Conservation (phyloP, 257 asterid genomes). For the Solanum corneliomulleri region DNA sequence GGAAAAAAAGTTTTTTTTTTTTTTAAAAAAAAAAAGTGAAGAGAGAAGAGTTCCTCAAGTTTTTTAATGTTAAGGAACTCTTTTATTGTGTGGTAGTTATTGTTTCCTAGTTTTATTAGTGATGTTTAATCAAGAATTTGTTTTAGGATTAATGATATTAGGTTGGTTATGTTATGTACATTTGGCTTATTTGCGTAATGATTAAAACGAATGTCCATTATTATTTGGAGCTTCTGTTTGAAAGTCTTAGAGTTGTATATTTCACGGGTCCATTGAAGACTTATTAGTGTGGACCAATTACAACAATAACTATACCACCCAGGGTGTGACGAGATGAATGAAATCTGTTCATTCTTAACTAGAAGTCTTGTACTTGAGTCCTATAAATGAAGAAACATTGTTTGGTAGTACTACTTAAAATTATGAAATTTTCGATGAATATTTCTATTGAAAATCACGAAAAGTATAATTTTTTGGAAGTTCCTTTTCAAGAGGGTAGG, state of each 20-base stretch:
- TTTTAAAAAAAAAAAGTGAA: not conserved
- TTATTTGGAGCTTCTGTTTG: not conserved
- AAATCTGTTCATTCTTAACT: rapidly evolving
- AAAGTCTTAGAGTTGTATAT: not conserved
- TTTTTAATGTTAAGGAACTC: conserved; percentile 34
- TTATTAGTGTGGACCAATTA: not conserved
- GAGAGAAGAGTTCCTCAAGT: conserved; percentile 15
- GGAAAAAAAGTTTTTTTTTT: not conserved
- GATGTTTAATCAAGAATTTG: not conserved
- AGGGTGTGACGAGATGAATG: not conserved
- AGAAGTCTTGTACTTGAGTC: rapidly evolving
- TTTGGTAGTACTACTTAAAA: not conserved
- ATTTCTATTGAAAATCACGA: rapidly evolving
- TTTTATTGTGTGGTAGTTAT: not conserved
- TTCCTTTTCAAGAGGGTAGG: not conserved
- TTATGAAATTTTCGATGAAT: not conserved
- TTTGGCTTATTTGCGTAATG: not conserved
- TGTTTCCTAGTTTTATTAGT: not conserved
- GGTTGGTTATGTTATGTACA: not conserved
- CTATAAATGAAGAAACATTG: not conserved
- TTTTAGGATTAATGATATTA: not conserved
- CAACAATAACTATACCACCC: not conserved
- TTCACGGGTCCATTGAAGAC: not conserved
- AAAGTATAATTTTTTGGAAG: not conserved
- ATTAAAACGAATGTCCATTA: not conserved